Percentiles rank a stretch among this genome's conserved stretches.
These are phyloP conservation scores for Fusarium tupiense DNA, from an alignment of 2,329 filamentous ascomycete genomes.

Conservation along the genomic window DNA sequence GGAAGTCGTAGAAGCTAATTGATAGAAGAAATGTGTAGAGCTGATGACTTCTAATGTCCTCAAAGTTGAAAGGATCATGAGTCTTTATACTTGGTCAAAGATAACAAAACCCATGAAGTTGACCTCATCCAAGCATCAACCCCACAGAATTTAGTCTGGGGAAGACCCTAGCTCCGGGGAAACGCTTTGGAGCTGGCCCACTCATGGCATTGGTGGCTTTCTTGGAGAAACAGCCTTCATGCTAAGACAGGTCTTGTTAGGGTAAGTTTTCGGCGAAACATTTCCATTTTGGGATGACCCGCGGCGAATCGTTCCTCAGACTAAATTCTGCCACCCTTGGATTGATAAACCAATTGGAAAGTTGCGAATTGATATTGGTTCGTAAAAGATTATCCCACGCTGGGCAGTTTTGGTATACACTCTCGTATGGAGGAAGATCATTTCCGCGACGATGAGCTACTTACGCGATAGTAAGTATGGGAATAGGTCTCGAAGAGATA, in stretches of 20 bases:
- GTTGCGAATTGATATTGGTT: neutral
- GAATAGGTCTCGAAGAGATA: too few species aligned
- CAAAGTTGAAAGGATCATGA: neutral
- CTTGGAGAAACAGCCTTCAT: neutral
- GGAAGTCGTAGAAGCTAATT: neutral
- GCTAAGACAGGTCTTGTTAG: neutral
- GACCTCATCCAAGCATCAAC: neutral
- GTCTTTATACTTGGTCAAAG: neutral
- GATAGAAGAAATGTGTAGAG: accelerated
- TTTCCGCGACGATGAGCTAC: too few species aligned
- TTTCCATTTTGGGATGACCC: neutral
- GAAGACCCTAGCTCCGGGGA: neutral
- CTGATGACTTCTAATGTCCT: accelerated
- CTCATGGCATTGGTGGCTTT: neutral
- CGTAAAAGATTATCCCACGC: neutral
- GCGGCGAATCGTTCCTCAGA: neutral
- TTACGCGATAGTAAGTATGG: too few species aligned
- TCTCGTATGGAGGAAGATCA: too few species aligned
- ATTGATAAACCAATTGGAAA: neutral
- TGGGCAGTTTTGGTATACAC: neutral
- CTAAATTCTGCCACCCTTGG: neutral
- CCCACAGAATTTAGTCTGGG: neutral
- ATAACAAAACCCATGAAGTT: neutral
- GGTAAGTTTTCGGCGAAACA: neutral
- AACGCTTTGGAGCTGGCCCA: neutral